Evolutionary conservation across 768 basidiomycete genomes (phyloP).

Genomic region (Suillus subalutaceus): DNA sequence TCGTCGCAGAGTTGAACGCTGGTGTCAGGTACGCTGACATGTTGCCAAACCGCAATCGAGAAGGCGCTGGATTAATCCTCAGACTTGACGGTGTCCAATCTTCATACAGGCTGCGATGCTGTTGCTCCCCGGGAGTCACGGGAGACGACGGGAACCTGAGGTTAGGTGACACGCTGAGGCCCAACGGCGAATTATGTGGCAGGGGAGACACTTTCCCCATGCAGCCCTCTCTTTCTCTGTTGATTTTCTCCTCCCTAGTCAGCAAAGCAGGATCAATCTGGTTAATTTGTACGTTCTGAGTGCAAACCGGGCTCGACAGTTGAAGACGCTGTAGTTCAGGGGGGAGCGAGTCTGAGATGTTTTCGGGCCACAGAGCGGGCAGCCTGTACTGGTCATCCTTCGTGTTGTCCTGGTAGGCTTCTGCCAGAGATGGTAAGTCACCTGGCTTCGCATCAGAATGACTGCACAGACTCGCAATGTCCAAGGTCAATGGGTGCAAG

Average conservation of each 20-base stretch:
- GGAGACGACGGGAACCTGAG: not conserved
- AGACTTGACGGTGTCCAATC: not conserved
- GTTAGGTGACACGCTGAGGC: not conserved
- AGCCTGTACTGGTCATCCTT: slow-evolving; percentile 18
- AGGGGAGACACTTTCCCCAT: not conserved
- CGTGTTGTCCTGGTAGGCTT: slow-evolving; percentile 22
- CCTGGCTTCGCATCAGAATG: slow-evolving; percentile 3
- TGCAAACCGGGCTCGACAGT: slow-evolving; percentile 17
- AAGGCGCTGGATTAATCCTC: not conserved
- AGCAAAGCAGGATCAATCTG: slow-evolving; percentile 34
- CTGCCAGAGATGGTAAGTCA: slow-evolving; percentile 21
- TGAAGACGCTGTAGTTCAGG: slow-evolving; percentile 24
- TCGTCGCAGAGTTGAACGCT: not conserved
- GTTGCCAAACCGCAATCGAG: not conserved
- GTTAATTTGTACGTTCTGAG: slow-evolving; percentile 1
- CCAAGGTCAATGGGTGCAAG: not conserved
- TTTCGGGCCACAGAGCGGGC: slow-evolving; percentile 10
- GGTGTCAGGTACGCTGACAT: not conserved
- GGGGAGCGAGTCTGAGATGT: slow-evolving; percentile 22
- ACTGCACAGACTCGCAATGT: not conserved
- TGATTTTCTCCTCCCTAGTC: slow-evolving; percentile 14
- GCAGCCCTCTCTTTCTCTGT: not conserved
- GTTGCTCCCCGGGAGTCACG: not conserved
- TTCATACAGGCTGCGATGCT: not conserved
- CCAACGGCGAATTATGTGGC: too few relatives aligned